phyloP scores from a whole-genome alignment of 2,329 filamentous ascomycete species.

The Ilyonectria destructans region DNA sequence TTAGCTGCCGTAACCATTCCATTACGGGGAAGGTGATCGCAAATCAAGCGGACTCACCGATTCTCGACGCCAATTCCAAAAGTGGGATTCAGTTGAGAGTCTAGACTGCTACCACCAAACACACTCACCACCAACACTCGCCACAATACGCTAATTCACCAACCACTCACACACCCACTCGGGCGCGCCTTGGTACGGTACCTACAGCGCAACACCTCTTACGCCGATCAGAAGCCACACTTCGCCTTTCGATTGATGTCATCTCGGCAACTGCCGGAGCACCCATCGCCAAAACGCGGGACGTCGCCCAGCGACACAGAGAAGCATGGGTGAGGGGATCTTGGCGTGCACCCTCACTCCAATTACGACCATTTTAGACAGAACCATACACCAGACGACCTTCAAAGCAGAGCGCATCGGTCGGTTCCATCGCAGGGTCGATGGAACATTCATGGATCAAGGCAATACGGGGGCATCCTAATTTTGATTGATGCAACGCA shows the following conservation, averaged over 20 bases:
- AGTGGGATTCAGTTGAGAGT: slow-evolving; percentile 21
- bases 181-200: slow-evolving; percentile 3
- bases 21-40: slow-evolving; percentile 14
- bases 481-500: slow-evolving; percentile 17
- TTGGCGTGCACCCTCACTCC: slow-evolving; percentile 6
- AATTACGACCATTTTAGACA: slow-evolving; percentile 18
- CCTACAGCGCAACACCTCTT: slow-evolving; percentile 13
- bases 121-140: slow-evolving; percentile 19
- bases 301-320: slow-evolving; percentile 1
- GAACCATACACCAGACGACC: slow-evolving; percentile 33
- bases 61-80: slow-evolving; percentile 12
- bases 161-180: slow-evolving; percentile 19
- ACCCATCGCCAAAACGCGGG: slow-evolving; percentile 10
- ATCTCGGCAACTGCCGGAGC: slow-evolving; percentile 27
- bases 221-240: slow-evolving; percentile 12
- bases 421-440: slow-evolving; percentile 29
- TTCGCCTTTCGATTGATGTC: slow-evolving; percentile 15
- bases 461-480: slow-evolving; percentile 12
- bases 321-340: neutral
- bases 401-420: slow-evolving; percentile 47
- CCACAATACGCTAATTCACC: slow-evolving; percentile 27
- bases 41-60: slow-evolving; percentile 17
- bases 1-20: slow-evolving; percentile 34
- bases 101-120: slow-evolving; percentile 17
- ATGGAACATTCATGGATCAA: slow-evolving; percentile 10